Evolutionary conservation across 441 rosid species (phyloP).

Genomic region (Monsonia emarginata): DNA sequence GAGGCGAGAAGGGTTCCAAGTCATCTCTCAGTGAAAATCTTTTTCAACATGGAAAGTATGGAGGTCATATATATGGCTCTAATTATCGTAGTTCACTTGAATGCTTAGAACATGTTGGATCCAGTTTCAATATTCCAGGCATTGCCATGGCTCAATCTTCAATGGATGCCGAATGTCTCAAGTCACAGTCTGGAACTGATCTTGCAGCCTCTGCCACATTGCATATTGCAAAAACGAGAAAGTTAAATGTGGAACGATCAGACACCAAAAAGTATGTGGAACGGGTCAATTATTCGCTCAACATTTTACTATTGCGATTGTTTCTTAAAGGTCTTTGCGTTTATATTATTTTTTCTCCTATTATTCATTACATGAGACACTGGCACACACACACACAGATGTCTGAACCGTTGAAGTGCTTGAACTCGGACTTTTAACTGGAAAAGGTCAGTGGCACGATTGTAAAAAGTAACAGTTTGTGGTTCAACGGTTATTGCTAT

Average conservation of each 20-base stretch:
- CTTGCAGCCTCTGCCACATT: constrained; percentile 19
- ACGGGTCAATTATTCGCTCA: background rate
- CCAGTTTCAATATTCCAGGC: constrained; percentile 41
- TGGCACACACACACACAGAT: background rate
- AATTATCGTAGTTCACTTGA: constrained; percentile 37
- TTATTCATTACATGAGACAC: background rate
- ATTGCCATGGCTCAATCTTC: constrained; percentile 53
- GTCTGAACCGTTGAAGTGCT: no score
- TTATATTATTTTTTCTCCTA: background rate
- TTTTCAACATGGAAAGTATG: constrained; percentile 33
- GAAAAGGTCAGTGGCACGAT: no score
- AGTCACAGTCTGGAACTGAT: constrained; percentile 29
- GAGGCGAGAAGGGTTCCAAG: constrained; percentile 38
- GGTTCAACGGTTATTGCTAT: no score
- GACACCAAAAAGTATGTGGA: constrained; percentile 31
- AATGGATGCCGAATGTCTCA: constrained; percentile 29
- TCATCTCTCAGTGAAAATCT: constrained; percentile 33
- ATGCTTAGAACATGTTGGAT: constrained; percentile 38
- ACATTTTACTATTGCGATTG: background rate
- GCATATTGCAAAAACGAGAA: constrained; percentile 26
- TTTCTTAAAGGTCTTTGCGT: background rate
- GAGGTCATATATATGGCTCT: constrained; percentile 27
- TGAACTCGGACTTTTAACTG: no score
- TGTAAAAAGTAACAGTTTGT: no score
- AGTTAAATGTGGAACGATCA: constrained; percentile 30